These are phyloP conservation scores for Talaromyces thailandensis DNA, from an alignment of 495 filamentous ascomycete genomes.

Conservation along the genomic window DNA sequence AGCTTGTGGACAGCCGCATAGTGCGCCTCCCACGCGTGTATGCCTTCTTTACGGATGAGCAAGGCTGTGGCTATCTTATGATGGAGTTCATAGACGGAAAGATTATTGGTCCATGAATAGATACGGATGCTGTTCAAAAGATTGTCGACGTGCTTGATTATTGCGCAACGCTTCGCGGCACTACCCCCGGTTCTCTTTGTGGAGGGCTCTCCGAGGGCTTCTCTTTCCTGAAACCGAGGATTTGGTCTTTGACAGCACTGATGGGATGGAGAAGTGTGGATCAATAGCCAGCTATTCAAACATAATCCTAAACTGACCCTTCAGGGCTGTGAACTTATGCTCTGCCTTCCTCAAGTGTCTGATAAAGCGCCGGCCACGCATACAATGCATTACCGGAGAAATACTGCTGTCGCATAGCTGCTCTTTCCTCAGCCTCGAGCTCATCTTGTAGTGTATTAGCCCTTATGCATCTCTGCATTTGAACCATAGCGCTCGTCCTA, in stretches of 20 bases:
- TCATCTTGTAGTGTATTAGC: no score
- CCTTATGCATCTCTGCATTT: no score
- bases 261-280: slow-evolving; percentile 17
- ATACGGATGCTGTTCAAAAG: slow-evolving; percentile 8
- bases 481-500: no score
- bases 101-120: slow-evolving; percentile 14
- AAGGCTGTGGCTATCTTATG: slow-evolving; percentile 19
- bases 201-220: slow-evolving; percentile 13
- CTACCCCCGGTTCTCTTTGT: slow-evolving; percentile 13
- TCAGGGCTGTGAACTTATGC: not conserved
- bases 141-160: slow-evolving; percentile 14
- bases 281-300: slow-evolving; percentile 14
- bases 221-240: slow-evolving; percentile 13
- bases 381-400: no score
- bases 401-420: no score
- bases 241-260: slow-evolving; percentile 10
- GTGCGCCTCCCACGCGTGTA: slow-evolving; percentile 22
- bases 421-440: no score
- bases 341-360: no score
- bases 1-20: slow-evolving; percentile 17
- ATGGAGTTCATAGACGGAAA: slow-evolving; percentile 24
- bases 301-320: slow-evolving; percentile 12
- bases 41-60: slow-evolving; percentile 17
- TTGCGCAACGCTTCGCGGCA: slow-evolving; percentile 13
- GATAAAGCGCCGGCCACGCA: slow-evolving; percentile 2